phyloP scores from a whole-genome alignment of 768 basidiomycete genomes.

The Leccinum imitatum region DNA sequence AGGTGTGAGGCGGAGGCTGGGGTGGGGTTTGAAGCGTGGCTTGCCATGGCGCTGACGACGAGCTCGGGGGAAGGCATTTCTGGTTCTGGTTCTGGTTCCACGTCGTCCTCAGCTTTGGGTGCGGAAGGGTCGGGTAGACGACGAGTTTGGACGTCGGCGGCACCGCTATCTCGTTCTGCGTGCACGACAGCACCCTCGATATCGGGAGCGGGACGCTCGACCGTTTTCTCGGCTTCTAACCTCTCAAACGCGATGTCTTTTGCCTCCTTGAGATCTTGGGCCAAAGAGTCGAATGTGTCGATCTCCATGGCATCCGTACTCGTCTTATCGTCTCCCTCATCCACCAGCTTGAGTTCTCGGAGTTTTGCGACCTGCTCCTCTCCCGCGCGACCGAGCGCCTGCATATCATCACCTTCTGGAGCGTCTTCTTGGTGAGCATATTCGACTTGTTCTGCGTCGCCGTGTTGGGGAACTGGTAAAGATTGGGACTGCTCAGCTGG shows the following conservation, averaged over 20 bases:
- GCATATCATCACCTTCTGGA: conserved; percentile 70
- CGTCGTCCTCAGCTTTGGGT: conserved; percentile 31
- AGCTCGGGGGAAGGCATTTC: conserved; percentile 20
- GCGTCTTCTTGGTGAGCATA: conserved; percentile 62
- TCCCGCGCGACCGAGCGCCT: conserved; percentile 85
- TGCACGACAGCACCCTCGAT: conserved; percentile 51
- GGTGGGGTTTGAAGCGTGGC: conserved; percentile 23
- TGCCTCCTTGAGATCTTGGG: conserved; percentile 27
- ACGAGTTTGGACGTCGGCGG: conserved; percentile 3
- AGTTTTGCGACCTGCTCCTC: conserved; percentile 83
- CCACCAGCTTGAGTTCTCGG: conserved; percentile 74
- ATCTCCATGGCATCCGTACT: conserved; percentile 48
- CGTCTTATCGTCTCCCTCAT: conserved; percentile 48
- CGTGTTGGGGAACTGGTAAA: conserved; percentile 37
- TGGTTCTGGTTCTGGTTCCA: conserved; percentile 11
- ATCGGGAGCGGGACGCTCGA: conserved; percentile 28
- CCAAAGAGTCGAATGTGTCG: conserved; percentile 33
- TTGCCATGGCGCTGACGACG: conserved; percentile 21
- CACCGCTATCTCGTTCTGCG: conserved; percentile 20
- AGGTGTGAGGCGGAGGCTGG: conserved; percentile 54
- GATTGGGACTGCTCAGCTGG: conserved; percentile 34
- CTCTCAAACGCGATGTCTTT: conserved; percentile 26
- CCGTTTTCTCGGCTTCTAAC: conserved; percentile 30
- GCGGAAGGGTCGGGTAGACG: conserved; percentile 27
- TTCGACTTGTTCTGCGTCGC: conserved; percentile 58